Conservation (phyloP, 2,329 filamentous ascomycete genomes). For the Ophiocordyceps camponoti-saundersi region DNA sequence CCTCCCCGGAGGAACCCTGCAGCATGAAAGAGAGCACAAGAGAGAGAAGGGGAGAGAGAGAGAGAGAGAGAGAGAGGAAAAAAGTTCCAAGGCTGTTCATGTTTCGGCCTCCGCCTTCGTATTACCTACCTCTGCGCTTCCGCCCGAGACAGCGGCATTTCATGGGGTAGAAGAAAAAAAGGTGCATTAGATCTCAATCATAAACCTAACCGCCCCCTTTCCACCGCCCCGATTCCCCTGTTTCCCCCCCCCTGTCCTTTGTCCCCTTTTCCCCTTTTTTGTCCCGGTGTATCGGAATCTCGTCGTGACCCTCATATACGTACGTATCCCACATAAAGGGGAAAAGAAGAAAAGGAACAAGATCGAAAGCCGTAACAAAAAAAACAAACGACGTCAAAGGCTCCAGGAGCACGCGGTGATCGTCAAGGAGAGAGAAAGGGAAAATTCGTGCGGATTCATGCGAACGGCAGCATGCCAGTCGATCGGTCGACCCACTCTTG, state of each 20-base stretch:
- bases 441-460: no score
- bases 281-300: not conserved
- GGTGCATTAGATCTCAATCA: conserved; percentile 1
- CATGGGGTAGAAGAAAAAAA: not conserved
- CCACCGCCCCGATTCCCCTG: not conserved
- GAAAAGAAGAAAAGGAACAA: not conserved
- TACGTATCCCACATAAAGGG: not conserved
- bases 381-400: not conserved
- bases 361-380: no score
- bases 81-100: no score
- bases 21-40: no score
- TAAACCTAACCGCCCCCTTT: not conserved
- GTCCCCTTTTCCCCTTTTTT: not conserved
- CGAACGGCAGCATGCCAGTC: no score
- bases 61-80: no score
- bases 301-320: not conserved
- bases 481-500: no score
- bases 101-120: not conserved
- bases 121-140: not conserved
- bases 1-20: no score
- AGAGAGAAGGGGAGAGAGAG: no score
- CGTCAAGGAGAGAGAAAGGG: no score
- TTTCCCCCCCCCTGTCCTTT: no score
- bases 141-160: not conserved
- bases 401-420: not conserved